Evolutionary conservation across 495 filamentous ascomycete species (phyloP), one percentile per base, ranked within the genome.

Genomic region (Annulohypoxylon stygium): DNA sequence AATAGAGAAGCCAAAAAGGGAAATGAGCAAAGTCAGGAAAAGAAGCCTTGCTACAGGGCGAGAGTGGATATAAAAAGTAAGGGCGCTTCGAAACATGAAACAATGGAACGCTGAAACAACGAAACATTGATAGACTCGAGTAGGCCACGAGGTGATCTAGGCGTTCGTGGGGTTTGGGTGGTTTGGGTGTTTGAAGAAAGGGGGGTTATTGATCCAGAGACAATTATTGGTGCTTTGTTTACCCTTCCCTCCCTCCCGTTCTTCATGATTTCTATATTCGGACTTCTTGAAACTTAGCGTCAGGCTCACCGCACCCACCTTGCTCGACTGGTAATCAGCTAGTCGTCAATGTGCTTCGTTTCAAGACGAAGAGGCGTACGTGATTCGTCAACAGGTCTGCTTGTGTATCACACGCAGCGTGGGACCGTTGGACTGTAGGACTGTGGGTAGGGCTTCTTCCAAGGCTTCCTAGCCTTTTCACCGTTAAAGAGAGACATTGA

Each of bases 81-180:
- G 33, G 61, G 70, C 74, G 73, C 70, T 66, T 76, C 62, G 70
- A 78, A 74, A 76, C 70, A 74, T 73, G 76, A 74, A 74, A 78
- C 73, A 60, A 71, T 54, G 71, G 70, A 77, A 77, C 69, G 47
- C 4, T 62, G 70, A 78, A 76, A 78, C 69, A 61, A 69, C 23
- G 45, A 57, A n/a, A 58, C 33, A 57, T 20, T 25, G 9, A 59
- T 33, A 59, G 53, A 47, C 30, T 36, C 53, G 30, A 39, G 68
- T 18, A 51, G 66, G 55, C 61, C 58, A 47, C 41, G 64, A 70
- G 59, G 57, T 30, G 62, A 58, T 74, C 63, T 58, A 70, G 59
- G 57, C 23, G 62, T 62, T 74, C 63, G 62, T 69, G 63, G 62
- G 65, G 60, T 63, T 57, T 14, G 33, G 30, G 30, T 30, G 30